Conservation (phyloP, 768 basidiomycete species). For the Mycena galopus region DNA sequence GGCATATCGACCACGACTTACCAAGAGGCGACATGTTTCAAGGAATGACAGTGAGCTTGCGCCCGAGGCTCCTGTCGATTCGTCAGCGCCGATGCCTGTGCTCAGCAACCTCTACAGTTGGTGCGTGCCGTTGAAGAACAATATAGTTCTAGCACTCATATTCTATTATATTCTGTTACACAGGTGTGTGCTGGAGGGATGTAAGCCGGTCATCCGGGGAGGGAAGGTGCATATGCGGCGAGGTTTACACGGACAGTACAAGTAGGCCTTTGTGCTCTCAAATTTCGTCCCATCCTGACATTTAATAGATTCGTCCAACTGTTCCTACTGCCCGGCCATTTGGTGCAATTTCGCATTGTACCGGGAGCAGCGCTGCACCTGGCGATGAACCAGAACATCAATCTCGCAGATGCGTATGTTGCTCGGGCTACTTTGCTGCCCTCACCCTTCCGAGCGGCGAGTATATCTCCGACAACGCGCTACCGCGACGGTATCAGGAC, state of each 20-base stretch:
- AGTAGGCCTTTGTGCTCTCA: conserved; percentile 60
- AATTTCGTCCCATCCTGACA: neutral
- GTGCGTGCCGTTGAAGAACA: conserved; percentile 43
- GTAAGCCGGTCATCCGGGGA: conserved; percentile 78
- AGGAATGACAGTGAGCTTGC: conserved; percentile 55
- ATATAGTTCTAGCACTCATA: neutral
- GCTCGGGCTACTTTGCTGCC: conserved; percentile 88
- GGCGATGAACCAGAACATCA: conserved; percentile 66
- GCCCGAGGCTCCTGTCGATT: conserved; percentile 67
- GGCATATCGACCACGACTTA: conserved; percentile 68
- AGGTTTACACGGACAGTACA: conserved; percentile 82
- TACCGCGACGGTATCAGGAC: conserved; percentile 87
- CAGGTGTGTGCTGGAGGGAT: conserved; percentile 81
- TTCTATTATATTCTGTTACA: neutral
- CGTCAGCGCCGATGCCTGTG: conserved; percentile 66
- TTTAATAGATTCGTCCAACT: conserved; percentile 72
- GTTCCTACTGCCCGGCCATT: conserved; percentile 79
- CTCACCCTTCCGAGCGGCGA: conserved; percentile 74
- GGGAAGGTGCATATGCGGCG: conserved; percentile 82
- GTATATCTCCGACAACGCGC: conserved; percentile 64
- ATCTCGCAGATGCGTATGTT: conserved; percentile 84
- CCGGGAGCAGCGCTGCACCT: conserved; percentile 69
- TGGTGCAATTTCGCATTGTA: conserved; percentile 80
- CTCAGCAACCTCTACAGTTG: conserved; percentile 83
- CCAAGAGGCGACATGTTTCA: conserved; percentile 63